phyloP scores from a whole-genome alignment of 371 early-diverging fungal genomes.

The Rhizopus arrhizus region DNA sequence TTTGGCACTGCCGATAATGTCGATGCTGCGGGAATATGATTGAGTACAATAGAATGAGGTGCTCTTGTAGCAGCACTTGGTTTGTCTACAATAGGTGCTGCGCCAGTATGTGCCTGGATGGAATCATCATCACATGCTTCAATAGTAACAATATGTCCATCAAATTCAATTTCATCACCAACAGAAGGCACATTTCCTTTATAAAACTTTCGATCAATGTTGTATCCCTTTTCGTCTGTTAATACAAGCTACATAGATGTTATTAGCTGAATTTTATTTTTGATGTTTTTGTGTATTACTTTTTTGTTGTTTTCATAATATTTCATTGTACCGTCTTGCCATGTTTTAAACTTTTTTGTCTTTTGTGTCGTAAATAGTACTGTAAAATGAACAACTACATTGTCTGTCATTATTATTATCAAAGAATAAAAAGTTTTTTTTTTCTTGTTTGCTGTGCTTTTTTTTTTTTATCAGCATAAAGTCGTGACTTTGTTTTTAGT shows the following conservation, averaged over 20 bases:
- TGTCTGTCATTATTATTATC: conserved; percentile 31
- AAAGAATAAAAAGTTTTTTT: background rate
- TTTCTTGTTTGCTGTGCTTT: background rate
- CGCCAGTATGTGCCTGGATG: background rate
- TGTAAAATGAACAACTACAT: conserved; percentile 25
- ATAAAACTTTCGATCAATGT: conserved; percentile 54
- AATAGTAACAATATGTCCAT: conserved; percentile 57
- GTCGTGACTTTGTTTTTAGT: background rate
- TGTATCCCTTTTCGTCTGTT: conserved; percentile 52
- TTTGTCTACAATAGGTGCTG: background rate
- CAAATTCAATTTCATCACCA: conserved; percentile 69
- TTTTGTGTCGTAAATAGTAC: conserved; percentile 64
- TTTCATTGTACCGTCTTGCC: conserved; percentile 63
- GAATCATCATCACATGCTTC: conserved; percentile 33
- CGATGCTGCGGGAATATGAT: background rate
- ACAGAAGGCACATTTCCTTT: conserved; percentile 40
- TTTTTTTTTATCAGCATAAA: background rate
- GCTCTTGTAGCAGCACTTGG: background rate
- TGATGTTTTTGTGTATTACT: conserved; percentile 24
- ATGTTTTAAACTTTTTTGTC: conserved; percentile 62
- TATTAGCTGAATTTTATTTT: background rate
- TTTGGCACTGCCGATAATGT: too few species aligned
- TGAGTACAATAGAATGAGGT: background rate
- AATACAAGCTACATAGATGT: conserved; percentile 38
- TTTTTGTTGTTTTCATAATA: conserved; percentile 48